phyloP scores from a whole-genome alignment of 768 basidiomycete genomes.

The Lactarius pseudohatsudake region DNA sequence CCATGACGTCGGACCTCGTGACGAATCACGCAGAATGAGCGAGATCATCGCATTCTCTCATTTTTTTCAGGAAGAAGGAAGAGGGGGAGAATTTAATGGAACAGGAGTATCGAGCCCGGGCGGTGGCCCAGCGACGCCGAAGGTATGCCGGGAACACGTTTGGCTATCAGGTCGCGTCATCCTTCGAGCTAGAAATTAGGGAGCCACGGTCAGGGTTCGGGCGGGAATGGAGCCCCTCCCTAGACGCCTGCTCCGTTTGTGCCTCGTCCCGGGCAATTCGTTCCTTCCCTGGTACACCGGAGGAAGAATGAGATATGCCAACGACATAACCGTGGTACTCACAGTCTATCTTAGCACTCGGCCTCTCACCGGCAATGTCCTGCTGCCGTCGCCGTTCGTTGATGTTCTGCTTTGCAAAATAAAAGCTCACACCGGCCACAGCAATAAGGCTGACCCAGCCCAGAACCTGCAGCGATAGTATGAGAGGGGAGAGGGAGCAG shows the following conservation, averaged over 20 bases:
- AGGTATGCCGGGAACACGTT: neutral
- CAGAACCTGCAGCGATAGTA: constrained; percentile 30
- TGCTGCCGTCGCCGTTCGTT: constrained; percentile 39
- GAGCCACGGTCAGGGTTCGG: constrained; percentile 3
- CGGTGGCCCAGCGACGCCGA: neutral
- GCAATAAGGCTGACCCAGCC: constrained; percentile 40
- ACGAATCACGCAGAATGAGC: neutral
- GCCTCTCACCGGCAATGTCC: constrained; percentile 35
- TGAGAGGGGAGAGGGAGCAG: neutral
- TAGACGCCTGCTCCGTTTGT: constrained; percentile 10
- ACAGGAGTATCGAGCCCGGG: neutral
- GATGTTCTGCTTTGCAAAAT: constrained; percentile 40
- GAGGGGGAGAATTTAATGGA: neutral
- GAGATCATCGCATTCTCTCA: neutral
- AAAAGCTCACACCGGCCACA: constrained; percentile 41
- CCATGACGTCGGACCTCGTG: constrained; percentile 2
- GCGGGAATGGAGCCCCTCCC: neutral
- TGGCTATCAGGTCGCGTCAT: constrained; percentile 5
- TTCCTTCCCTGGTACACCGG: constrained; percentile 18
- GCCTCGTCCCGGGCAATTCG: constrained; percentile 13
- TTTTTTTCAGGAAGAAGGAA: neutral
- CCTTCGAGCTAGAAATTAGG: neutral
- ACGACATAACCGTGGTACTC: constrained; percentile 12
- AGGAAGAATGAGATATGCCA: neutral
- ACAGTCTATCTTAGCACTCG: constrained; percentile 39